Base-by-base conservation (phyloP, 192 early-diverging fungal genomes). In the Tieghemiomyces parasiticus region DNA sequence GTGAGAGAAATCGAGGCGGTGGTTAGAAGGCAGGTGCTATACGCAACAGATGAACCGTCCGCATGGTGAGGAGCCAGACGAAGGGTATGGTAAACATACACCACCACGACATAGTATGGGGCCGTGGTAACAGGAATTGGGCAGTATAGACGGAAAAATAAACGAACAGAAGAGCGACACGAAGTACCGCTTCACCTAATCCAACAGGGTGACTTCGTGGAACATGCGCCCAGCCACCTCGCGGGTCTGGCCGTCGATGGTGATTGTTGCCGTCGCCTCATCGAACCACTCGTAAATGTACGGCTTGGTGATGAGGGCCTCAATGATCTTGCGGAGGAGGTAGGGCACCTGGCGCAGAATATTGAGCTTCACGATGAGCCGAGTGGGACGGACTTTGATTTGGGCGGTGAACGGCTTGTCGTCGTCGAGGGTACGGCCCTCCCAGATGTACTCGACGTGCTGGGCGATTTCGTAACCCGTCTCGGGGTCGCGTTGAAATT, bases 281-380 rank as follows among this genome's bases (percentile, higher is more conserved):
- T 92, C 85, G 55, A 86, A 81, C 84, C 92, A 93, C 69, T 97
- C 91, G 69, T 93, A 97, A 33, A 92, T 78, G 61, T 84, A 95
- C 34, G 94, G 94, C 60, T 89, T 88, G 24, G 90, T 92, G 31
- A 97, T 85, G 61, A 94, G 83, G 0, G 91, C 85, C 73, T 94
- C 88, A 44, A 97, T 88, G 45, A 94, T 66, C 61, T 87, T 91
- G 48, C 87, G 80, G n/a, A 97, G 52, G 42, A 95, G 71, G 69
- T 79, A 97, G 19, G 94, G 92, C 67, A 97, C 80, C 65, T 92
- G 90, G n/a, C 77, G 69, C 35, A 97, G 71, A 16, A 95, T 78
- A 68, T 97, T 92, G 55, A 97, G 87, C 60, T 89, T 90, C 58
- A 89, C 89, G 38, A 84, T 66, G 49, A 90, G 72, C 42, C 76